phyloP scores from a whole-genome alignment of 345 rosid genomes.

The Gossypium raimondii region DNA sequence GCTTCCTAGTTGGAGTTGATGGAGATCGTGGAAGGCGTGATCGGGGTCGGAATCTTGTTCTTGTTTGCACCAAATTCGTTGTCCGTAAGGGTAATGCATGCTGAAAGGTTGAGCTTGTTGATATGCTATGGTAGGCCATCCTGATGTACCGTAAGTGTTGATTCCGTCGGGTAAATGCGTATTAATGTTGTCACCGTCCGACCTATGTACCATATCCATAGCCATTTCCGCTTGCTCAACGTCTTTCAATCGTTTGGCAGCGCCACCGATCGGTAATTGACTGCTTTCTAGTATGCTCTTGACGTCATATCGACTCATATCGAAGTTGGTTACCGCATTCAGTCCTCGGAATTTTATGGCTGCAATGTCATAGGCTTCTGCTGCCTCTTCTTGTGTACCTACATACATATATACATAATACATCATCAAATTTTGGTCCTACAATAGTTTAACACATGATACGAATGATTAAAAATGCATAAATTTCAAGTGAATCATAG shows the following conservation, averaged over 20 bases:
- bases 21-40: constrained; percentile 26
- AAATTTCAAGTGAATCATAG: too few relatives aligned
- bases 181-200: constrained; percentile 13
- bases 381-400: constrained; percentile 98
- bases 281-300: constrained; percentile 82
- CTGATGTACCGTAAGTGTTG: constrained; percentile 8
- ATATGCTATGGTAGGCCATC: constrained; percentile 46
- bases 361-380: constrained; percentile 96
- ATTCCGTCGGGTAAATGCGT: constrained; percentile 26
- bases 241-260: constrained; percentile 59
- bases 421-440: too few relatives aligned
- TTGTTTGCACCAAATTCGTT: constrained; percentile 63
- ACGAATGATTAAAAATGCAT: too few relatives aligned
- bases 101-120: constrained; percentile 36
- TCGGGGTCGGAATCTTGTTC: constrained; percentile 39
- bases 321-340: constrained; percentile 96
- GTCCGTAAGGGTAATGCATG: constrained; percentile 40
- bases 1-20: constrained; percentile 34
- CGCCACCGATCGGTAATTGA: constrained; percentile 67
- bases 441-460: too few relatives aligned
- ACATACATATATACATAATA: neutral
- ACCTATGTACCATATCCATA: constrained; percentile 8
- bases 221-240: constrained; percentile 38
- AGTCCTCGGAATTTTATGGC: constrained; percentile 91
- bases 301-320: constrained; percentile 80